phyloP scores from a whole-genome alignment of 805 yeast genomes.

The Saccharomyces mikatae region DNA sequence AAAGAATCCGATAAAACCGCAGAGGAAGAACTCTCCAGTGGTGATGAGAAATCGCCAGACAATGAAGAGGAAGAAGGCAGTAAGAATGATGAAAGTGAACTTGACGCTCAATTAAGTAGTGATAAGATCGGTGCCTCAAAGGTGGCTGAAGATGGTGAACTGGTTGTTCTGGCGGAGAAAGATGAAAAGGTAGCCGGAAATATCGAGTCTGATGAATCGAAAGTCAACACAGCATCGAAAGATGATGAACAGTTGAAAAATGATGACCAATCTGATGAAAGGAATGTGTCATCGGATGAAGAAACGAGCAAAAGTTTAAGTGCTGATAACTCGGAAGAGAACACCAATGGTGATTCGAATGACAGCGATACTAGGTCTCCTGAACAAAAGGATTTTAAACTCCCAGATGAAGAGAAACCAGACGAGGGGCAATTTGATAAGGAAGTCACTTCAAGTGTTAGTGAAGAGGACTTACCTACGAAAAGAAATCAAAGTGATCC shows the following conservation, averaged over 20 bases:
- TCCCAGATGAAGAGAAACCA: background rate
- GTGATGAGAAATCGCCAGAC: background rate
- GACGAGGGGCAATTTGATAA: background rate
- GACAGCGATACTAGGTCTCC: background rate
- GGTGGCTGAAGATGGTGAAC: constrained; percentile 1
- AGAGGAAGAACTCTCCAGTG: constrained; percentile 3
- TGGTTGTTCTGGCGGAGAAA: background rate
- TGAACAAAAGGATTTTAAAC: background rate
- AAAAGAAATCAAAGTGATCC: constrained; percentile 9
- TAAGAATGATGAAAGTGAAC: background rate
- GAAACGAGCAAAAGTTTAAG: background rate
- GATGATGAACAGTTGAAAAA: background rate
- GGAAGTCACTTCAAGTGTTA: background rate
- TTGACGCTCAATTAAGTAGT: constrained; percentile 1
- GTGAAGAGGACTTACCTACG: constrained; percentile 1
- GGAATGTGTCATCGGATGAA: background rate
- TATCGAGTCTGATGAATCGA: background rate
- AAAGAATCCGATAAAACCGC: background rate
- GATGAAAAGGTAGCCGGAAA: background rate
- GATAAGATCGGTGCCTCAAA: constrained; percentile 3
- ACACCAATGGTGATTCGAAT: background rate
- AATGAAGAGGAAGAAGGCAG: background rate
- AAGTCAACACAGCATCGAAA: background rate
- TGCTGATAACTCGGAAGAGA: background rate
- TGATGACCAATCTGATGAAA: constrained; percentile 1